Evolutionary conservation across 1,284 basidiomycete genomes (phyloP).

Genomic region (Cutaneotrichosporon cyanovorans): DNA sequence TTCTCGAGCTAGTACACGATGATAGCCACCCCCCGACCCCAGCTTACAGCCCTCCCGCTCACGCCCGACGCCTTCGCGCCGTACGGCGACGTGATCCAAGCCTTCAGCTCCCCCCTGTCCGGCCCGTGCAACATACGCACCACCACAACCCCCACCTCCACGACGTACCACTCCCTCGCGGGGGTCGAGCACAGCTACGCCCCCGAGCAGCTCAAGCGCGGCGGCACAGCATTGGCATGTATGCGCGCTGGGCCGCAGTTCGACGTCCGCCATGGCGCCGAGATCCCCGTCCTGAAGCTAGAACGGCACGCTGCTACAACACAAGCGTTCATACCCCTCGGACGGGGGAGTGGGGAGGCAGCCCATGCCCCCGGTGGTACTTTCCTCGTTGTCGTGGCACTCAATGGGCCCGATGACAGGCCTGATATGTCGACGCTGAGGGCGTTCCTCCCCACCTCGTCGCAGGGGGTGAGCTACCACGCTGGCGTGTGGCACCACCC

Average conservation of each 20-base stretch:
- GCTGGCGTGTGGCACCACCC: constrained; percentile 83
- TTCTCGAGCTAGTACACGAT: too few species aligned
- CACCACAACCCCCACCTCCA: constrained; percentile 3
- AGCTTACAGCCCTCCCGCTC: constrained; percentile 57
- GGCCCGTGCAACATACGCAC: constrained; percentile 56
- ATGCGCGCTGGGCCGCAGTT: constrained; percentile 57
- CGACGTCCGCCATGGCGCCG: constrained; percentile 46
- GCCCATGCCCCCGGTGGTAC: constrained; percentile 49
- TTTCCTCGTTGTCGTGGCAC: constrained; percentile 76
- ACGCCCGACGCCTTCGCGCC: constrained; percentile 74
- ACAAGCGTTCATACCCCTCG: constrained; percentile 75
- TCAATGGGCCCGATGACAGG: constrained; percentile 61
- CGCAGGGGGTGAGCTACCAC: constrained; percentile 77
- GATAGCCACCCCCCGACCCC: constrained; percentile 10
- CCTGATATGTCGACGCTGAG: constrained; percentile 66
- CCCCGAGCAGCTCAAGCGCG: constrained; percentile 44
- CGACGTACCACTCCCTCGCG: constrained; percentile 80
- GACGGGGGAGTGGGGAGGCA: constrained; percentile 49
- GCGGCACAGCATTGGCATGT: constrained; percentile 56
- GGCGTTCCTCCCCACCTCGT: constrained; percentile 68
- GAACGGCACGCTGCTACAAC: constrained; percentile 53
- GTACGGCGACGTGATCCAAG: constrained; percentile 82
- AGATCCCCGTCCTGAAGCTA: constrained; percentile 45
- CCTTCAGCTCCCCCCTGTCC: too few species aligned
- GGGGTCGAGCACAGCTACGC: constrained; percentile 61